phyloP scores from a whole-genome alignment of 164 flowering plant genomes.

The Kalanchoe fedtschenkoi region DNA sequence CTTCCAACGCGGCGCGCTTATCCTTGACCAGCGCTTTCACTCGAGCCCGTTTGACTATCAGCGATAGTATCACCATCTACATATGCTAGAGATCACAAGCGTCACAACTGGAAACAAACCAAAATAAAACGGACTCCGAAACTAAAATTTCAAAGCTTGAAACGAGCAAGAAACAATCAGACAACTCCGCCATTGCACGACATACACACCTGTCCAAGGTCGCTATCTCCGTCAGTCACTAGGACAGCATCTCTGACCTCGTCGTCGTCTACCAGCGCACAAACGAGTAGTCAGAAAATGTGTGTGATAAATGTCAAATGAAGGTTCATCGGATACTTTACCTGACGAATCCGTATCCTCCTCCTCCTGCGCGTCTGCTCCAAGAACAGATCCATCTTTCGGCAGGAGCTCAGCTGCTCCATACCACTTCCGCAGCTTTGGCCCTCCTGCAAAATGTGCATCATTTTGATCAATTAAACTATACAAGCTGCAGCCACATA shows the following conservation, averaged over 20 bases:
- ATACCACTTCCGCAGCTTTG: slow-evolving; percentile 95
- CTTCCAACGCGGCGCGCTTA: slow-evolving; percentile 67
- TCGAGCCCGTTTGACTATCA: slow-evolving; percentile 68
- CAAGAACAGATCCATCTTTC: slow-evolving; percentile 37
- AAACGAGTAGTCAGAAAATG: neutral
- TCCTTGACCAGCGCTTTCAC: slow-evolving; percentile 85
- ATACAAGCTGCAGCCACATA: too few species aligned
- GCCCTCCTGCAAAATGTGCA: slow-evolving; percentile 87
- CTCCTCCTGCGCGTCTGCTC: slow-evolving; percentile 7
- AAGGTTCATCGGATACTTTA: slow-evolving; percentile 7
- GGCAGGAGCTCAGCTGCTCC: slow-evolving; percentile 76
- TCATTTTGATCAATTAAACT: too few species aligned
- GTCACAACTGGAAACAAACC: slow-evolving; percentile 7
- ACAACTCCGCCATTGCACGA: too few species aligned
- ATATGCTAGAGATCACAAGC: slow-evolving; percentile 19
- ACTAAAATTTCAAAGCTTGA: neutral
- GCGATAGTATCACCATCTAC: slow-evolving; percentile 76
- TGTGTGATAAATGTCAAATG: neutral
- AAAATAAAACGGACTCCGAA: neutral
- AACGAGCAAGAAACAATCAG: neutral
- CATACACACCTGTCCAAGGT: slow-evolving; percentile 76
- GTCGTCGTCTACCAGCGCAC: slow-evolving; percentile 28
- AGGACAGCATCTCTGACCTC: slow-evolving; percentile 72
- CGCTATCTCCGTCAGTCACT: slow-evolving; percentile 91
- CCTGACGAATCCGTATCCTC: slow-evolving; percentile 51